These are phyloP conservation scores for Sphaerulina populicola DNA, from an alignment of 2,329 filamentous ascomycete genomes.

Conservation along the genomic window DNA sequence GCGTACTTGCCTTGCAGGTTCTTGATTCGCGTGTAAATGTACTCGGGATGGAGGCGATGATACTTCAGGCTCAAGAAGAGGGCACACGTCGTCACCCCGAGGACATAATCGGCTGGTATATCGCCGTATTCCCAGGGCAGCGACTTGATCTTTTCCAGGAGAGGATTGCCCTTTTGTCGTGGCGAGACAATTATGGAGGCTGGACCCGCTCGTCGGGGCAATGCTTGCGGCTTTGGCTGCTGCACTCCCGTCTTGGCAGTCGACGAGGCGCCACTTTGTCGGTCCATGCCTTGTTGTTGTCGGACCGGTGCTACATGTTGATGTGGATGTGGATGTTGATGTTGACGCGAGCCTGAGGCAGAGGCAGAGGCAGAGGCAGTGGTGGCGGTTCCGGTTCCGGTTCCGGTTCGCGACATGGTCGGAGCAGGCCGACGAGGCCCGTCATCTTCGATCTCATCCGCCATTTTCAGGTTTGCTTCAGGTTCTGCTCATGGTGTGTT, in stretches of 20 bases:
- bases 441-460: slow-evolving; percentile 25
- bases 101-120: slow-evolving; percentile 86
- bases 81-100: slow-evolving; percentile 79
- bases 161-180: slow-evolving; percentile 89
- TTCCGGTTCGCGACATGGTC: slow-evolving; percentile 12
- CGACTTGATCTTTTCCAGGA: slow-evolving; percentile 71
- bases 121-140: slow-evolving; percentile 95
- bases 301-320: slow-evolving; percentile 4
- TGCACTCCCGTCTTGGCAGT: slow-evolving; percentile 24
- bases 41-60: slow-evolving; percentile 92
- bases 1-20: slow-evolving; percentile 77
- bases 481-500: no score
- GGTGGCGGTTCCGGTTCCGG: slow-evolving; percentile 16
- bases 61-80: slow-evolving; percentile 94
- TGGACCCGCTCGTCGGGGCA: slow-evolving; percentile 57
- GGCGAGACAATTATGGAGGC: slow-evolving; percentile 83
- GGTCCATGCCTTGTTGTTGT: slow-evolving; percentile 19
- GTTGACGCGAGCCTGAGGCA: slow-evolving; percentile 12
- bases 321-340: not conserved
- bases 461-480: slow-evolving; percentile 11
- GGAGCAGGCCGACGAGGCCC: slow-evolving; percentile 10
- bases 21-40: slow-evolving; percentile 89
- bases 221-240: slow-evolving; percentile 81
- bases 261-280: slow-evolving; percentile 16
- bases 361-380: slow-evolving; percentile 14